These are phyloP conservation scores for Tarenaya hassleriana DNA, from an alignment of 345 rosid genomes.

Conservation along the genomic window DNA sequence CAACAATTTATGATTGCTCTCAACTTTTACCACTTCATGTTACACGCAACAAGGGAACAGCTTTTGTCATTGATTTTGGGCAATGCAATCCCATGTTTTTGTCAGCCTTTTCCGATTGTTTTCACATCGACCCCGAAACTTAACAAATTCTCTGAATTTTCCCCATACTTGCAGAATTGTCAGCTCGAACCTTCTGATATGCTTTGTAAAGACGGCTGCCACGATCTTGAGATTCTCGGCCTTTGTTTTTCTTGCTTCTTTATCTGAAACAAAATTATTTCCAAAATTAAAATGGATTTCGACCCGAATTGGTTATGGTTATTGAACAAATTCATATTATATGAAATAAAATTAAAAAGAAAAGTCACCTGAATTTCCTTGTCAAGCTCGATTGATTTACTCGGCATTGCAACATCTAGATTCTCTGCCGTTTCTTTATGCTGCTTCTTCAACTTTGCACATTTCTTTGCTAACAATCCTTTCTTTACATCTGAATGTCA, in stretches of 20 bases:
- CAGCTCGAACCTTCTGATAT: slow-evolving; percentile 65
- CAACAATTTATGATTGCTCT: slow-evolving; percentile 14
- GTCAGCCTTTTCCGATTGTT: slow-evolving; percentile 1
- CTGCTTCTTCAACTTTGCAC: slow-evolving; percentile 49
- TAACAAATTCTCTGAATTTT: not conserved
- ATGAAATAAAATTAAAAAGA: slow-evolving; percentile 24
- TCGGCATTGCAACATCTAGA: slow-evolving; percentile 22
- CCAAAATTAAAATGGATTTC: no score
- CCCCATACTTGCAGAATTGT: slow-evolving; percentile 16
- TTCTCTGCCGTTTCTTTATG: slow-evolving; percentile 26
- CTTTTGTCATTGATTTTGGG: slow-evolving; percentile 9
- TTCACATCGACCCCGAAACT: slow-evolving; percentile 17
- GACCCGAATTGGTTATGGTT: no score
- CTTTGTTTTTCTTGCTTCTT: slow-evolving; percentile 47
- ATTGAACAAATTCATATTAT: no score
- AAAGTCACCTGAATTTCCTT: slow-evolving; percentile 39
- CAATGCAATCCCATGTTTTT: not conserved
- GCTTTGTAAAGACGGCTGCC: slow-evolving; percentile 94
- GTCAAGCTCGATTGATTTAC: slow-evolving; percentile 34
- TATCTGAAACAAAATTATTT: slow-evolving; percentile 31
- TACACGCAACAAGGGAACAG: slow-evolving; percentile 19
- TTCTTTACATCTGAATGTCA: slow-evolving; percentile 68
- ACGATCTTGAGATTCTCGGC: slow-evolving; percentile 53
- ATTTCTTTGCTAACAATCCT: slow-evolving; percentile 65
- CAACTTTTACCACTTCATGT: slow-evolving; percentile 4